Base-by-base conservation (phyloP, 2,329 filamentous ascomycete genomes). In the Hypoxylon sp. region DNA sequence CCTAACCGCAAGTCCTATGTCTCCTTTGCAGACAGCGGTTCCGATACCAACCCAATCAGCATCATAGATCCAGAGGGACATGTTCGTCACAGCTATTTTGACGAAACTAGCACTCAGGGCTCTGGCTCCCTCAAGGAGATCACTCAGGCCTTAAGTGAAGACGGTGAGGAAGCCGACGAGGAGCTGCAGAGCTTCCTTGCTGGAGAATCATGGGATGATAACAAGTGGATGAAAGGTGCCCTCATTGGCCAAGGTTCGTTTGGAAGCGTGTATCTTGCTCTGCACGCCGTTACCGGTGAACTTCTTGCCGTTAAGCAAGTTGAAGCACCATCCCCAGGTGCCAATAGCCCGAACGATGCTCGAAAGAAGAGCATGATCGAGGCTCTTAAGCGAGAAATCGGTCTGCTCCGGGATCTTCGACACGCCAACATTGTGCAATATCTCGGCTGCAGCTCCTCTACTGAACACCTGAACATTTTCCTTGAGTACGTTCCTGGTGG, bases 221-320 rank as follows among this genome's bases (percentile, higher is more conserved):
- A 94, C 81, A 97, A 97, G 78, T 99, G 96, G 92, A 98, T 99
- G 93, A 97, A 98, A 82, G 95, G 95, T 74, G 94, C 94, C 30
- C 84, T 98, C 67, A 99, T 99, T 70, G 95, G 95, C 30, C 93
- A 97, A 79, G 95, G 95, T 67, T 97, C 94, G 4, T 99, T 99
- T 74, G 95, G 95, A 73, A 94, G 90, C 71, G 95, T 99, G 55
- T 99, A 96, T 79, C 85, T 99, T 50, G 95, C 95, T 24, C 85
- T 99, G 30, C 95, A 99, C 76, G 92, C 95, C 52, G 91, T 99
- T 56, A 99, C 95, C 17, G 95, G 94, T 74, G 95, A 98, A 79
- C 90, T 99, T 44, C 93, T 99, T 82, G 95, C 95, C 20, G 95
- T 99, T 63, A 99, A 99, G 82, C 95, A 99, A 79, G 95, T 99